Evolutionary conservation across 2,329 filamentous ascomycete genomes (phyloP).

Genomic region (Beauveria varroae): DNA sequence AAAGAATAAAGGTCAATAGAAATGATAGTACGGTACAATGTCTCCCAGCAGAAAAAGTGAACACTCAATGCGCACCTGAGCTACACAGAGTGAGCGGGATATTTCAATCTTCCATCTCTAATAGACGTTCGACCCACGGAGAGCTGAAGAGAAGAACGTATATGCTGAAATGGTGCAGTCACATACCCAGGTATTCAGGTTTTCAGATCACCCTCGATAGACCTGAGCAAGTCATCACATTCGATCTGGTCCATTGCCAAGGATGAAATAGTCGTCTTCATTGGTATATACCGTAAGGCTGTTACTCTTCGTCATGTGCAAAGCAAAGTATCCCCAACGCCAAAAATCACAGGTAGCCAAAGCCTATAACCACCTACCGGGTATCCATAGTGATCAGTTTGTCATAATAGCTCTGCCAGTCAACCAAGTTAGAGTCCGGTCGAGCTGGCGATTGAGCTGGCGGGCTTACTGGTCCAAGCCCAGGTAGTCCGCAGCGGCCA

Average conservation of each 20-base stretch:
- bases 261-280: not conserved
- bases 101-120: slow-evolving; percentile 44
- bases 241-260: not conserved
- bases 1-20: not conserved
- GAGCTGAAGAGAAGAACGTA: slow-evolving; percentile 40
- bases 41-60: slow-evolving; percentile 42
- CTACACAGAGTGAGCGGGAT: slow-evolving; percentile 45
- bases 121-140: slow-evolving; percentile 48
- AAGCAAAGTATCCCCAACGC: not conserved
- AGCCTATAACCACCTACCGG: not conserved
- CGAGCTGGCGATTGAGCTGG: slow-evolving; percentile 12
- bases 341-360: not conserved
- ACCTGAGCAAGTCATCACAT: not conserved
- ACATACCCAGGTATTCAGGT: not conserved
- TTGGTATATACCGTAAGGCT: not conserved
- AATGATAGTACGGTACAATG: slow-evolving; percentile 18
- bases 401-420: slow-evolving; percentile 29
- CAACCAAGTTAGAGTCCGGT: slow-evolving; percentile 21
- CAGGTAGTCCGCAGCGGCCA: slow-evolving; percentile 72
- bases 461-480: slow-evolving; percentile 51
- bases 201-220: not conserved
- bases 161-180: slow-evolving; percentile 43
- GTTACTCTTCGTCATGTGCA: not conserved
- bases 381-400: slow-evolving; percentile 19
- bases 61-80: slow-evolving; percentile 36